These are phyloP conservation scores for Diaporthe ampelina DNA, from an alignment of 2,329 filamentous ascomycete genomes.

Conservation along the genomic window DNA sequence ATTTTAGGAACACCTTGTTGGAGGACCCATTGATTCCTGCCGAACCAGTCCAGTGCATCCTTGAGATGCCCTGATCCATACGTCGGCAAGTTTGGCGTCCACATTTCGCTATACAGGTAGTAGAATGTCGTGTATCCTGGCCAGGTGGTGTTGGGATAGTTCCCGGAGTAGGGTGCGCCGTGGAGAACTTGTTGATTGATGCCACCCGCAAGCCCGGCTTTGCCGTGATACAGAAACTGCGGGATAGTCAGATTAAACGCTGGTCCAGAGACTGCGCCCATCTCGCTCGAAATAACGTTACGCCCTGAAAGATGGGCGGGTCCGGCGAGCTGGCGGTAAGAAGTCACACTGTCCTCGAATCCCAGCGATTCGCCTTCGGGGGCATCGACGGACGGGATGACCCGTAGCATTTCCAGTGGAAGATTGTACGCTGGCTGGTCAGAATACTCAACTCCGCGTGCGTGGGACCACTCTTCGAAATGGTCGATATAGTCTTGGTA, in stretches of 20 bases:
- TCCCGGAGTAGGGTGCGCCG: conserved; percentile 55
- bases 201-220: conserved; percentile 55
- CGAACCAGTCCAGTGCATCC: conserved; percentile 54
- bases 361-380: conserved; percentile 58
- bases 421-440: conserved; percentile 57
- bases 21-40: conserved; percentile 54
- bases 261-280: conserved; percentile 47
- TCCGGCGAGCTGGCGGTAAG: conserved; percentile 56
- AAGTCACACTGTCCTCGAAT: conserved; percentile 54
- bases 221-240: conserved; percentile 52
- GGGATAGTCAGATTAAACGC: conserved; percentile 48
- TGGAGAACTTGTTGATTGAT: conserved; percentile 61
- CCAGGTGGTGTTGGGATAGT: conserved; percentile 63
- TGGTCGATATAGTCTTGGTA: conserved; percentile 48
- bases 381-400: conserved; percentile 53
- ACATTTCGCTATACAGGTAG: conserved; percentile 58
- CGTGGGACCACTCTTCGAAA: conserved; percentile 50
- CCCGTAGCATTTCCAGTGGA: conserved; percentile 57
- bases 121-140: conserved; percentile 60
- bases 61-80: conserved; percentile 53
- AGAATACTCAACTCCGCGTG: conserved; percentile 53
- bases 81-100: conserved; percentile 55
- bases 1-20: conserved; percentile 56
- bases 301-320: conserved; percentile 55
- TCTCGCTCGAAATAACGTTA: conserved; percentile 56